A percentile compares a stretch with the other conserved stretches of the same genome.
Evolutionary conservation across 2,329 filamentous ascomycete genomes (phyloP).

Genomic region (Cercospora brassicicola): DNA sequence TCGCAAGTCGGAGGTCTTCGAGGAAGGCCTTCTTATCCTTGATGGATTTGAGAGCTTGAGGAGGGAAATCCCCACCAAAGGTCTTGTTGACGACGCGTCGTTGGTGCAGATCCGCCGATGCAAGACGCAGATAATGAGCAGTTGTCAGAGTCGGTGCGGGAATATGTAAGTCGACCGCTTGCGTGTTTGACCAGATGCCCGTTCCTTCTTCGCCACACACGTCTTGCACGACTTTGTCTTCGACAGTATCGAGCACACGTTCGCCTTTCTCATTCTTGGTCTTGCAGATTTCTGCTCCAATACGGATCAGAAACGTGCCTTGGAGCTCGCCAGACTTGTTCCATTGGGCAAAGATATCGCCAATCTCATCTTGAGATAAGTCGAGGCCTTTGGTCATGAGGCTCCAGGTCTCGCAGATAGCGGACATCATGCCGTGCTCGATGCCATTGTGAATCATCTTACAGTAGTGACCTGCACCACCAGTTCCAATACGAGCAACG

Average conservation of each 20-base stretch:
- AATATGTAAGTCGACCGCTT: conserved; percentile 62
- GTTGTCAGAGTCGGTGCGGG: conserved; percentile 64
- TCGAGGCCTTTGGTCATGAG: conserved; percentile 61
- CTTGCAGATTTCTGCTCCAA: conserved; percentile 62
- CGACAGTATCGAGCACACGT: conserved; percentile 61
- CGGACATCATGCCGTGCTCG: conserved; percentile 67
- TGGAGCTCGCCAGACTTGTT: conserved; percentile 58
- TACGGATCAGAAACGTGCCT: conserved; percentile 63
- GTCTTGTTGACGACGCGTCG: conserved; percentile 55
- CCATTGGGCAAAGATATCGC: conserved; percentile 61
- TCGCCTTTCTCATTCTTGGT: conserved; percentile 48
- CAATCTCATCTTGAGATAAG: conserved; percentile 62
- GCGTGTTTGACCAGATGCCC: conserved; percentile 63
- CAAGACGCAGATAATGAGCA: conserved; percentile 63
- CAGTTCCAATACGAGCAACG: conserved; percentile 60
- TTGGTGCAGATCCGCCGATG: conserved; percentile 61
- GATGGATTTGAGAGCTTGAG: conserved; percentile 36
- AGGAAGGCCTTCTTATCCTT: conserved; percentile 49
- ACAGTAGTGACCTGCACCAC: conserved; percentile 68
- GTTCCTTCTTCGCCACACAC: conserved; percentile 67
- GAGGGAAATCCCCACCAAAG: conserved; percentile 45
- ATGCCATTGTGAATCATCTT: conserved; percentile 78
- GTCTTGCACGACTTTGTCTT: conserved; percentile 72
- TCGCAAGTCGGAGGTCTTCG: conserved; percentile 60
- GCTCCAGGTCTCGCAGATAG: conserved; percentile 64